phyloP scores from a whole-genome alignment of 805 yeast genomes.

The Saccharomyces mikatae region DNA sequence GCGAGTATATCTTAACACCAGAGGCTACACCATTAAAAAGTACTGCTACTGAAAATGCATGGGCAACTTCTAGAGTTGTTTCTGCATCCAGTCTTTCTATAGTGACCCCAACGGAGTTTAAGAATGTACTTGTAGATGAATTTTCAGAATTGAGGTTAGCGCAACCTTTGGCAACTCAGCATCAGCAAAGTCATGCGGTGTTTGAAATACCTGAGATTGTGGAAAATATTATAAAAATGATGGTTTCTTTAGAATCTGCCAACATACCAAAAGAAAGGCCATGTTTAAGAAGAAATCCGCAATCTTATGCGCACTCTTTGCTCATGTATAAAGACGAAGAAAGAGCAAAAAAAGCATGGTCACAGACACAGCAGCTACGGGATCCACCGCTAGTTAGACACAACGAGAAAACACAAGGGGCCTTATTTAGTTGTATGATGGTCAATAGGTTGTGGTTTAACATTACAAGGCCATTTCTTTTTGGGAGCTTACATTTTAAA shows the following conservation, averaged over 20 bases:
- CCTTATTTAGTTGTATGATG: conserved; percentile 51
- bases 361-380: not conserved
- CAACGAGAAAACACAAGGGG: conserved; percentile 7
- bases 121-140: conserved; percentile 2
- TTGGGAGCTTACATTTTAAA: conserved; percentile 48
- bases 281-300: conserved; percentile 55
- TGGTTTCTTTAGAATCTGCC: conserved; percentile 28
- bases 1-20: not conserved
- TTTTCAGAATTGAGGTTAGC: conserved; percentile 7
- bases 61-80: conserved; percentile 5
- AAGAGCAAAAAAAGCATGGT: conserved; percentile 41
- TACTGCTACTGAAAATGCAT: not conserved
- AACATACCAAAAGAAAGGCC: conserved; percentile 53
- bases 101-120: conserved; percentile 2
- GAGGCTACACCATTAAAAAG: conserved; percentile 2
- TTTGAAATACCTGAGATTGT: conserved; percentile 75
- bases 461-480: conserved; percentile 46
- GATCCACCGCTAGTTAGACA: not conserved
- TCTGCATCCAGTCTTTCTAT: conserved; percentile 7
- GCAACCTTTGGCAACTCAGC: not conserved
- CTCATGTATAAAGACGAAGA: conserved; percentile 51
- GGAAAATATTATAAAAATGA: conserved; percentile 43
- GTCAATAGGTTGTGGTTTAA: conserved; percentile 64
- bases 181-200: conserved; percentile 32
- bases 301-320: conserved; percentile 60